Evolutionary conservation across 352 stramenopile species (phyloP).

Genomic region (Pythium rhizo-oryzae): DNA sequence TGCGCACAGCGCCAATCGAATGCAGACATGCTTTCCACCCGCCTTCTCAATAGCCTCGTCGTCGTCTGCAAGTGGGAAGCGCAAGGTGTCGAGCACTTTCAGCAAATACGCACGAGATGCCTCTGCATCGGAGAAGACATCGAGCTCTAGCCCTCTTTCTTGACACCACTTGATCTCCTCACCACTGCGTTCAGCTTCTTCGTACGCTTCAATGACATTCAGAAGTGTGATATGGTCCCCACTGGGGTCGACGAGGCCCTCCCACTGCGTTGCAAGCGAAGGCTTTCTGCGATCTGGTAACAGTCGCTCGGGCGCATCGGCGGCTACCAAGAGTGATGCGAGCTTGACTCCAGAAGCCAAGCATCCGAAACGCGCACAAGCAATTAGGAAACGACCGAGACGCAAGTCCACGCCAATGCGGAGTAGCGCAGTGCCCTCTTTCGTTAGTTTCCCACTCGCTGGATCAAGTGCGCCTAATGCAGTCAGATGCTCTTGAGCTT

Average conservation of each 20-base stretch:
- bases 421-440: conserved; percentile 24
- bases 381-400: conserved; percentile 31
- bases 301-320: conserved; percentile 25
- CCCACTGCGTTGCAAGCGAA: background rate
- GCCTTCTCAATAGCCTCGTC: background rate
- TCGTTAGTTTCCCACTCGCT: conserved; percentile 16
- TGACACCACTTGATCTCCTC: conserved; percentile 26
- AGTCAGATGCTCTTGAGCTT: conserved; percentile 11
- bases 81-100: conserved; percentile 24
- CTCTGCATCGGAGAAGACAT: conserved; percentile 25
- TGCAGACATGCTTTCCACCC: background rate
- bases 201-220: conserved; percentile 32
- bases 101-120: conserved; percentile 24
- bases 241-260: conserved; percentile 17
- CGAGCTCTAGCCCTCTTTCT: conserved; percentile 15
- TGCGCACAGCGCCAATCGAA: conserved; percentile 27
- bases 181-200: conserved; percentile 6
- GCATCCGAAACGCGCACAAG: conserved; percentile 28
- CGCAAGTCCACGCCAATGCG: conserved; percentile 29
- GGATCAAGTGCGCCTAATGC: conserved; percentile 24
- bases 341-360: conserved; percentile 28
- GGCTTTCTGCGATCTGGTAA: conserved; percentile 20
- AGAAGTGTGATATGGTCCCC: conserved; percentile 34
- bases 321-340: conserved; percentile 20
- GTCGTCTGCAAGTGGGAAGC: conserved; percentile 25